Evolutionary conservation across 805 yeast genomes (phyloP), one percentile per base, ranked within the genome.

Genomic region (Starmerella tilneyi): DNA sequence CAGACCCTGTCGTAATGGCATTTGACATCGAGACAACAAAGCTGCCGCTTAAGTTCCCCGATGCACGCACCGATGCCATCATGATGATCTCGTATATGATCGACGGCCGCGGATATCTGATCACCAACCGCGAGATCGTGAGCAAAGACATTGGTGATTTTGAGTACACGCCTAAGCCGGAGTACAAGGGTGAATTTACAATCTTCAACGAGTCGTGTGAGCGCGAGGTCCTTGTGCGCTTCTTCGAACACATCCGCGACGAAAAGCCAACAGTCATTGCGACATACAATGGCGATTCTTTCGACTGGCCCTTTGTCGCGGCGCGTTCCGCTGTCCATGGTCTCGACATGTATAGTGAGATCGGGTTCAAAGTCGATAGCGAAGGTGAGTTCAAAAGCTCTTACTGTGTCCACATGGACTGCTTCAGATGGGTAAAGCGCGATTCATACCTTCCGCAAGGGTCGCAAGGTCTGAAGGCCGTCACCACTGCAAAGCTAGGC

Each of bases 1-100:
- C 98, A 3, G 98, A 92, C 61, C 97, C 97, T 0, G 96, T 92
- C 16, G 89, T 94, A 1, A 62, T 92, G 58, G 98, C 98, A 0
- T 92, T 84, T 60, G 99, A 92, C 72, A 92, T 92, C 45, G 99
- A 92, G 69, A 92, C 99, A 1, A 85, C 96, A 12, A 92, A 92
- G 61, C 85, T 94, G 11, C 97, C 97, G 2, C 71, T 92, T 49
- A 94, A 92, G 61, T 92, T 92, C 55, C 99, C 99, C 0, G 98
- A 85, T 57, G 74, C 96, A 5, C 70, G 81, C 9, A 72, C 82
- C 5, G 99, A 92, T 65, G 94, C 84, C 63, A 75, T 92, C 32
- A 92, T 92, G 96, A 94, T 94, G 98, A 92, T 92, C 41, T 94
- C 98, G 2, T 92, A 92, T 61, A 94, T 94, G 98, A 88, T 92